These are phyloP conservation scores for Ophiosphaerella korrae DNA, from an alignment of 2,329 filamentous ascomycete genomes.

Conservation along the genomic window DNA sequence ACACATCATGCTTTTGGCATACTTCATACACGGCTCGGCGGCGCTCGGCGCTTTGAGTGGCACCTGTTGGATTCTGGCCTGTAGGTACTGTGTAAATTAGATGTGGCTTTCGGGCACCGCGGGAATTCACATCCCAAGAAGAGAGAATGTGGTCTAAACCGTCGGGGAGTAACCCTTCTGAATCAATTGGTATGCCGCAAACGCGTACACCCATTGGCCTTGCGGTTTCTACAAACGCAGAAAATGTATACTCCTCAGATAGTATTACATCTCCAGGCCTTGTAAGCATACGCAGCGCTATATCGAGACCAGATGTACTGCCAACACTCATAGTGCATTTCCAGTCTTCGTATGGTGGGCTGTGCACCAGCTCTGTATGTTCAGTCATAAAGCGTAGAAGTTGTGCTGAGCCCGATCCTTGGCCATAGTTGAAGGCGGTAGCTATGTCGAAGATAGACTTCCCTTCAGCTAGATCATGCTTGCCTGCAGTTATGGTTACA, in stretches of 20 bases:
- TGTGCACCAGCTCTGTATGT: constrained; percentile 89
- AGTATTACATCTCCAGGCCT: constrained; percentile 76
- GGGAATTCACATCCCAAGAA: constrained; percentile 65
- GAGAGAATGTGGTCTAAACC: constrained; percentile 66
- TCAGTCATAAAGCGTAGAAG: constrained; percentile 90
- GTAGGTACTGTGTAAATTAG: constrained; percentile 76
- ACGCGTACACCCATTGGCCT: constrained; percentile 66
- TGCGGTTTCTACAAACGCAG: constrained; percentile 72
- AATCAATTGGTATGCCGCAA: constrained; percentile 68
- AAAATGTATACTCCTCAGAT: constrained; percentile 91
- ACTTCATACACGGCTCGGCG: constrained; percentile 76
- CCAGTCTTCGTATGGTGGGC: constrained; percentile 91
- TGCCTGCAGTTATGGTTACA: constrained; percentile 69
- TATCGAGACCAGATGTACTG: constrained; percentile 84
- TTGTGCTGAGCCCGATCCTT: constrained; percentile 83
- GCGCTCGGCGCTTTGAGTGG: constrained; percentile 73
- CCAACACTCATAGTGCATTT: constrained; percentile 80
- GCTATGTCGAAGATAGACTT: constrained; percentile 74
- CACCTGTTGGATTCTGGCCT: constrained; percentile 89
- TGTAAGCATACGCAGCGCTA: constrained; percentile 81
- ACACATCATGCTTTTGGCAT: constrained; percentile 81
- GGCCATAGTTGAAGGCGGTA: constrained; percentile 91
- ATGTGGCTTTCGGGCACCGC: constrained; percentile 66
- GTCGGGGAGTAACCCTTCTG: constrained; percentile 66
- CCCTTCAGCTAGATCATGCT: constrained; percentile 76